Base-by-base conservation (phyloP, 768 basidiomycete species). In the Tephrocybe sp. region DNA sequence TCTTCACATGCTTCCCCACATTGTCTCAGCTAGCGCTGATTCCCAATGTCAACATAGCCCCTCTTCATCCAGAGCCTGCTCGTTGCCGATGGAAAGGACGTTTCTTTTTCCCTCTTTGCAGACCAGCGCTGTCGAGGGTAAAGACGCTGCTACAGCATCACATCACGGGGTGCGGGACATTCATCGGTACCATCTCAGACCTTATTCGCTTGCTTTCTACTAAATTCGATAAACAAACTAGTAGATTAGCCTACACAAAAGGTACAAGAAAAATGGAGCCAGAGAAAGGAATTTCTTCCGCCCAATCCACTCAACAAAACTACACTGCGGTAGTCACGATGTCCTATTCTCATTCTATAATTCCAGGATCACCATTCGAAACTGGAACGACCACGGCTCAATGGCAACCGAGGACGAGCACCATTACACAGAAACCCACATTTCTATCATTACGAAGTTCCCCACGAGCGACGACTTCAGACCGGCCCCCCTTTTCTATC, bases 161-260 rank as follows among this genome's bases (percentile, higher is more conserved):
- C n/a, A 13, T 10, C 34, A 49, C 15, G 40, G 37, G 31, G 34
- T 3, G 33, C 23, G 42, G 33, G 33, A 15, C 4, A 34, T 29
- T 15, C 25, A 31, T 36, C 7, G 4, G 48, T 50, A 16, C n/a
- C n/a, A n/a, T n/a, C n/a, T n/a, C n/a, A 38, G 48, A 31, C 30
- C 53, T 50, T 48, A 19, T 22, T 54, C 47, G 42, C 25, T 54
- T 49, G 39, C 44, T 18, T 42, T 45, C 40, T n/a, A 21, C 44
- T 18, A 24, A 36, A 31, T 54, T 33, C 24, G 38, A 24, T 49
- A 45, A 49, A 49, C 53, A 50, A 45, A 42, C 38, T 23, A 46
- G 52, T 45, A 11, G 27, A 5, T 11, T 5, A 11, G 11, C 27
- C 27, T 11, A 5, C 27, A 5, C 27, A 5, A 29, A 29, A 29